Base-by-base conservation (phyloP, 345 rosid species). In the Citrus sp. region DNA sequence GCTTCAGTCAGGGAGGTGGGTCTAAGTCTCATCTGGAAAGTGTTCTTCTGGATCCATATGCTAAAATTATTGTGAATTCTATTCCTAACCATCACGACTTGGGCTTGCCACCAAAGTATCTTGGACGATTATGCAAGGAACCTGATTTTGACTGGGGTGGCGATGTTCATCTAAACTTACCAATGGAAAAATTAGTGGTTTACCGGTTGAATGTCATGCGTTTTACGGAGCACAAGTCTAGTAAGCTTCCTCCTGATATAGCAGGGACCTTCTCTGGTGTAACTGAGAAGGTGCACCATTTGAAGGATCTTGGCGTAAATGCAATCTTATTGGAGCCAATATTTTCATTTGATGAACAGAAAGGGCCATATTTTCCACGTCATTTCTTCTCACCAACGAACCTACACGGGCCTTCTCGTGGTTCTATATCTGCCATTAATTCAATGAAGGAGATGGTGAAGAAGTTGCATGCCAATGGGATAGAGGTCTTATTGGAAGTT, bases 371-470 rank as follows among this genome's bases (percentile, higher is more conserved):
- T 83, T 90, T 85, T 46, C 98, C 99, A 2, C 25, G 80, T 76
- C 94, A 96, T 84, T 96, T 94, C 80, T 94, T 94, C 82, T 90
- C 98, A 2, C 97, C 92, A 3, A 80, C 77, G 74, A 89, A 67
- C 77, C 56, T 85, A 6, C 86, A 83, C 62, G 96, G 91, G 60
- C 92, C 91, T 83, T 88, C 91, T 72, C 83, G 79, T 73, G 75
- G 78, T 70, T 81, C 88, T 28, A 79, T 85, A 40, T 87, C 90
- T 59, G 85, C 91, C n/a, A 85, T 87, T 80, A 87, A 82, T 61
- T 88, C 97, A 6, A 85, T 90, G 91, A 96, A 91, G 85, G 94
- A 90, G 82, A 94, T 94, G 94, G 99, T 93, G 80, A 94, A 89
- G 91, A 86, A 82, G 64, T 67, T 96, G 78, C 99, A 96, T 79